Evolutionary conservation across 345 rosid genomes (phyloP).

Genomic region (Linum trigynum): DNA sequence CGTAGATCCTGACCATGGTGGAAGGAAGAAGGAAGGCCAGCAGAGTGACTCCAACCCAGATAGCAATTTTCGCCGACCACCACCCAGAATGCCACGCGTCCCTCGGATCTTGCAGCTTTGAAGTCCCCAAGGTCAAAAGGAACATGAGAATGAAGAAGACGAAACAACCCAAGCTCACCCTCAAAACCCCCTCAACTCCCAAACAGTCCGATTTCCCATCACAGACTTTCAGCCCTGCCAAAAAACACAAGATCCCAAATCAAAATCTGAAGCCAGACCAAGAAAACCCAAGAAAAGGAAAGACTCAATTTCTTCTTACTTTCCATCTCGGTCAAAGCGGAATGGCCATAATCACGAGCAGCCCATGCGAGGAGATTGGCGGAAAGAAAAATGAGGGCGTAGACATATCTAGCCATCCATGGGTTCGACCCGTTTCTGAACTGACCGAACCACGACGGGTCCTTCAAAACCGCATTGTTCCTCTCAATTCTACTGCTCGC

Average conservation of each 20-base stretch:
- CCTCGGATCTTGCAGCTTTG: conserved; percentile 49
- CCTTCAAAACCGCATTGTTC: conserved; percentile 29
- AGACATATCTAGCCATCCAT: conserved; percentile 91
- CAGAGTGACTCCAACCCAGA: conserved; percentile 58
- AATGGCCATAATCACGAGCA: conserved; percentile 69
- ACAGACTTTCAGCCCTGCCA: conserved; percentile 59
- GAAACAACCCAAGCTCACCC: conserved; percentile 96
- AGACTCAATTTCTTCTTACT: conserved; percentile 33
- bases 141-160: conserved; percentile 81
- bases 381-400: conserved; percentile 62
- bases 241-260: background rate
- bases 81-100: conserved; percentile 93
- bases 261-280: too few species aligned
- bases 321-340: conserved; percentile 52
- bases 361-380: conserved; percentile 87
- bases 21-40: conserved; percentile 68
- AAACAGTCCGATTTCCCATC: conserved; percentile 66
- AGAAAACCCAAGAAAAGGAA: too few species aligned
- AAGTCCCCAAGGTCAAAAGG: conserved; percentile 54
- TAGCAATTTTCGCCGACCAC: conserved; percentile 64
- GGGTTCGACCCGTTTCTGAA: conserved; percentile 76
- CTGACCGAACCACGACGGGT: conserved; percentile 67
- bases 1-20: conserved; percentile 56
- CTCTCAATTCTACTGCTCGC: conserved; percentile 22
- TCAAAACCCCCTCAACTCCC: conserved; percentile 85